Evolutionary conservation across 306 rosid species (phyloP).

Genomic region (Leucaena leucocephala): DNA sequence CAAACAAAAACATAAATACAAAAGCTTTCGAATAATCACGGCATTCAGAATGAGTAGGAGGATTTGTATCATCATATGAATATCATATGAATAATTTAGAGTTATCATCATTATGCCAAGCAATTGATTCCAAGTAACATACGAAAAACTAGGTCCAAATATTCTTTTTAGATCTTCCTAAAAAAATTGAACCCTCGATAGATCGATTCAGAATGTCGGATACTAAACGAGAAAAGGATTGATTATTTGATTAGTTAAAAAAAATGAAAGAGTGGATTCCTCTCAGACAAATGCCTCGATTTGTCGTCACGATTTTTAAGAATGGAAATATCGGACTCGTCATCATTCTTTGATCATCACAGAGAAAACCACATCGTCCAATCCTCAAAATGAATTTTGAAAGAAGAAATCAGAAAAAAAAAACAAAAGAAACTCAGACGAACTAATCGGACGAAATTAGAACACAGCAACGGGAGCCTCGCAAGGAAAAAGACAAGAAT

Average conservation of each 20-base stretch:
- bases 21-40: neutral
- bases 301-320: constrained; percentile 66
- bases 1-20: neutral
- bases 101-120: constrained; percentile 58
- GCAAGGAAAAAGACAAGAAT: too few relatives aligned
- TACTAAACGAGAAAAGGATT: neutral
- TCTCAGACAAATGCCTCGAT: constrained; percentile 97
- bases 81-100: constrained; percentile 39
- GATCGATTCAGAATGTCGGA: neutral
- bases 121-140: too few relatives aligned
- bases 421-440: neutral
- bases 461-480: neutral
- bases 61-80: constrained; percentile 46
- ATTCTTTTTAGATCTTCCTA: rapidly evolving
- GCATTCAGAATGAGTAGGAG: constrained; percentile 97
- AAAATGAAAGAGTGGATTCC: constrained; percentile 32
- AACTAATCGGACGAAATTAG: neutral
- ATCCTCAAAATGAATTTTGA: neutral
- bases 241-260: neutral
- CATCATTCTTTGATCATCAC: constrained; percentile 74
- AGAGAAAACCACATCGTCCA: constrained; percentile 47
- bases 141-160: neutral
- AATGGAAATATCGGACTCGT: constrained; percentile 92
- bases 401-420: neutral
- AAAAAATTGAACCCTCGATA: neutral